Evolutionary conservation across 305 asterid genomes (phyloP).

Genomic region (Rubia occidens): DNA sequence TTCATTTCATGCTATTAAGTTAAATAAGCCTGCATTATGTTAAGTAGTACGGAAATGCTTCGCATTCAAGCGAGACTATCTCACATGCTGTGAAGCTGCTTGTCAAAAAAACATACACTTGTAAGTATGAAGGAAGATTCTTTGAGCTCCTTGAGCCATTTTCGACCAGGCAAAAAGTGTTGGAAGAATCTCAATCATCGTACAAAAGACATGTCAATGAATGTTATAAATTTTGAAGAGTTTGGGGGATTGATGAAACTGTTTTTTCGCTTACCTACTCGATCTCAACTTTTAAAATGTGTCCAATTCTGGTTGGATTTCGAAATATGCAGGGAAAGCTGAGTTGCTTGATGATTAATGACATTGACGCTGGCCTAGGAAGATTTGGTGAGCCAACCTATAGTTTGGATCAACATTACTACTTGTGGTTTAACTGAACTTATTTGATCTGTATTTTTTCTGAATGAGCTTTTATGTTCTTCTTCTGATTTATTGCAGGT

Average conservation of each 20-base stretch:
- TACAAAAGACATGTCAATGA: not conserved
- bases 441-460: slow-evolving; percentile 1
- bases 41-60: not conserved
- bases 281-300: not conserved
- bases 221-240: not conserved
- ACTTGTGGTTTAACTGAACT: not conserved
- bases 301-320: slow-evolving; percentile 17
- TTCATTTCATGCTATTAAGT: slow-evolving; percentile 5
- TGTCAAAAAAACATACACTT: not conserved
- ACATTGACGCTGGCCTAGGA: slow-evolving; percentile 92
- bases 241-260: no score
- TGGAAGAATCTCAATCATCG: not conserved
- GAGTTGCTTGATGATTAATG: slow-evolving; percentile 94
- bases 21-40: not conserved
- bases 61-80: not conserved
- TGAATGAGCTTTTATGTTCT: slow-evolving; percentile 10
- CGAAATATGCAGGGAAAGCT: slow-evolving; percentile 61
- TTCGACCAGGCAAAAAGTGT: not conserved
- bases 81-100: not conserved
- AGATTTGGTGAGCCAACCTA: slow-evolving; percentile 63
- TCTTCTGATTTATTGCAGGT: slow-evolving; percentile 36
- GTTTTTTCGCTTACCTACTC: not conserved
- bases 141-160: not conserved
- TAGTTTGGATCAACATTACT: not conserved
- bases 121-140: not conserved